Conservation (phyloP, 768 basidiomycete genomes). For the Tephrocybe rancida region DNA sequence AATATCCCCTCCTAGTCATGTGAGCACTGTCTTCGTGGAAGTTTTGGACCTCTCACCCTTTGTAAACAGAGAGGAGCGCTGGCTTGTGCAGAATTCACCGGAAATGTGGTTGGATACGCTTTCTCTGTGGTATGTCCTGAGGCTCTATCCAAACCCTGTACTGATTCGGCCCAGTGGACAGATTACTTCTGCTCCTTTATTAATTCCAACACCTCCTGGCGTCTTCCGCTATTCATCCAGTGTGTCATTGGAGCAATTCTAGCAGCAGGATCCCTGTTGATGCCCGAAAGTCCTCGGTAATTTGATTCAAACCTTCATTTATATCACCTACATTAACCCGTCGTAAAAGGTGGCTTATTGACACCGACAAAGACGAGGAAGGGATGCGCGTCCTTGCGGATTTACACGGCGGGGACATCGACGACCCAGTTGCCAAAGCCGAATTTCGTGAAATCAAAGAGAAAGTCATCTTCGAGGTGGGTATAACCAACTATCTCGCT, state of each 20-base stretch:
- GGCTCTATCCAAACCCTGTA: not conserved
- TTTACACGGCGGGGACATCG: slow-evolving; percentile 80
- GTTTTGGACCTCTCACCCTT: not conserved
- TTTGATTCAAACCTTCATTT: not conserved
- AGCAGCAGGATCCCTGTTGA: slow-evolving; percentile 71
- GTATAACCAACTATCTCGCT: slow-evolving; percentile 13
- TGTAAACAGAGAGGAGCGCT: slow-evolving; percentile 73
- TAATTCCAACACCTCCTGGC: slow-evolving; percentile 79
- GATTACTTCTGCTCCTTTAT: slow-evolving; percentile 91
- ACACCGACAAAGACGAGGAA: slow-evolving; percentile 79
- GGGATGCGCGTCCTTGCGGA: slow-evolving; percentile 88
- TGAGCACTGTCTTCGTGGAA: slow-evolving; percentile 21
- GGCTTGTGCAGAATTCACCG: slow-evolving; percentile 91
- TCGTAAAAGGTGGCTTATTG: slow-evolving; percentile 83
- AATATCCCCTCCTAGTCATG: slow-evolving; percentile 87
- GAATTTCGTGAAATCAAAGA: slow-evolving; percentile 93
- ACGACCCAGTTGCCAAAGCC: slow-evolving; percentile 64
- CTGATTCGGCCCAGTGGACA: slow-evolving; percentile 60
- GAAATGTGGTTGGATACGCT: slow-evolving; percentile 85
- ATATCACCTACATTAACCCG: not conserved
- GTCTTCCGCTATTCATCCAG: slow-evolving; percentile 81
- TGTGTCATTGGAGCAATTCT: slow-evolving; percentile 80
- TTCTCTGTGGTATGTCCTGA: slow-evolving; percentile 68
- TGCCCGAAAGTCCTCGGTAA: slow-evolving; percentile 86
- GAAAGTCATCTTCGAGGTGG: slow-evolving; percentile 68